Base-by-base conservation (phyloP, 2,329 filamentous ascomycete genomes). In the Fusarium sambucinum region DNA sequence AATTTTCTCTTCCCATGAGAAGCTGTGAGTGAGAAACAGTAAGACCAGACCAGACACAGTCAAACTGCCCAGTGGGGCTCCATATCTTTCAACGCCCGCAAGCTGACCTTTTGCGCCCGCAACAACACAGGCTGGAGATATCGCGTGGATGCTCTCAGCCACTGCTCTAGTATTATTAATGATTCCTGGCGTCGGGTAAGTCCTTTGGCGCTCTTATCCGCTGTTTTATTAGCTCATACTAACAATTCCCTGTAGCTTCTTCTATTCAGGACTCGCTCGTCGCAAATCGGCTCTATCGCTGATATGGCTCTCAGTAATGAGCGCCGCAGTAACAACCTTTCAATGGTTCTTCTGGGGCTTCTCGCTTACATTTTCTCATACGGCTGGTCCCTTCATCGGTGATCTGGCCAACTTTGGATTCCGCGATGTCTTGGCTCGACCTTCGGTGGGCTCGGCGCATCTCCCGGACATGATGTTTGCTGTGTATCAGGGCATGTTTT, bases 331-430 rank as follows among this genome's bases (percentile, higher is more conserved):
- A 51, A 90, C 93, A 35, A 91, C 89, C 27, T 96, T 97, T 80
- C 93, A 97, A 79, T 97, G 94, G 94, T 97, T 97, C 83, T 93
- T 96, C 84, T 96, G 92, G 92, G 92, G 92, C 40, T 96, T 93
- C 78, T 94, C 91, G 6, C 81, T 96, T 13, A 88, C 92, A 47
- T 96, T 94, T 77, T 96, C 92, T 17, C 92, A 95, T 79, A 85
- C 86, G 3, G 91, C 91, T 27, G 89, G 90, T 46, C 86, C 83
- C 41, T 97, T 88, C 78, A 92, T 97, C 66, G 93, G 93, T 60
- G 85, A 94, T 73, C 83, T 97, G 27, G 81, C 87, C 69, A 95
- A 97, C 82, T 89, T 97, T 76, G 93, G 91, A 42, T 90, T 96
- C 78, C 89, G 83, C 69, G 85, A 91, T 78, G 92, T 96, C 25